Conservation (phyloP, 2,329 filamentous ascomycete species). For the Pseudogymnoascus sp. region DNA sequence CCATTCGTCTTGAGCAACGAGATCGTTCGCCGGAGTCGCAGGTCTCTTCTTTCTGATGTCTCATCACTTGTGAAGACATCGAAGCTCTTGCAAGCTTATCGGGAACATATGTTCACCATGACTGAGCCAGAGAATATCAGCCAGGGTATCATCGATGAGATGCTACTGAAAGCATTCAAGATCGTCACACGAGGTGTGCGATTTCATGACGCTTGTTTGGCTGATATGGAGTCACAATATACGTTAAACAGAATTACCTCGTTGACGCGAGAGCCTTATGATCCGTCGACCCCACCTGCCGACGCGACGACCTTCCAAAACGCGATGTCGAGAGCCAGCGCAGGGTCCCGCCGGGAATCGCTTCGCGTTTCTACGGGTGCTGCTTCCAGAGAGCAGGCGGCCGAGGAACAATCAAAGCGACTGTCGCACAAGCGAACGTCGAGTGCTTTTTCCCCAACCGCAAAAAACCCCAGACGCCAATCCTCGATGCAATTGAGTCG, state of each 20-base stretch:
- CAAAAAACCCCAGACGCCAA: slow-evolving; percentile 18
- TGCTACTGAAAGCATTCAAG: slow-evolving; percentile 88
- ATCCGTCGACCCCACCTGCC: slow-evolving; percentile 55
- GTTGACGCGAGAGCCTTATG: slow-evolving; percentile 49
- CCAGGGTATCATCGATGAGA: slow-evolving; percentile 70
- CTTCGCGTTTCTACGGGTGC: slow-evolving; percentile 25
- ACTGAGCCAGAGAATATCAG: slow-evolving; percentile 51
- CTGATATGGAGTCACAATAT: slow-evolving; percentile 43
- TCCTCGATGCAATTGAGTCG: slow-evolving; percentile 21
- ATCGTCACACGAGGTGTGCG: slow-evolving; percentile 85
- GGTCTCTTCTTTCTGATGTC: slow-evolving; percentile 79
- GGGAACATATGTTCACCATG: slow-evolving; percentile 37
- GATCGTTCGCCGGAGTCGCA: slow-evolving; percentile 68
- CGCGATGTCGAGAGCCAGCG: slow-evolving; percentile 35
- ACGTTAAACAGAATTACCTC: slow-evolving; percentile 50
- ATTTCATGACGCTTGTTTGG: slow-evolving; percentile 80
- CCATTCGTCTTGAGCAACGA: slow-evolving; percentile 66
- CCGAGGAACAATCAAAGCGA: slow-evolving; percentile 24
- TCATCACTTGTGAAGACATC: slow-evolving; percentile 83
- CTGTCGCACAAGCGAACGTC: slow-evolving; percentile 24
- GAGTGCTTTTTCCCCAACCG: slow-evolving; percentile 15
- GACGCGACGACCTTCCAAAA: slow-evolving; percentile 44
- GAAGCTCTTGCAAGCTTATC: slow-evolving; percentile 66
- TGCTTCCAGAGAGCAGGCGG: slow-evolving; percentile 18
- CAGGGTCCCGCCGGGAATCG: slow-evolving; percentile 24